These are phyloP conservation scores for Psilocybe sp. DNA, from an alignment of 768 basidiomycete species.

Conservation along the genomic window DNA sequence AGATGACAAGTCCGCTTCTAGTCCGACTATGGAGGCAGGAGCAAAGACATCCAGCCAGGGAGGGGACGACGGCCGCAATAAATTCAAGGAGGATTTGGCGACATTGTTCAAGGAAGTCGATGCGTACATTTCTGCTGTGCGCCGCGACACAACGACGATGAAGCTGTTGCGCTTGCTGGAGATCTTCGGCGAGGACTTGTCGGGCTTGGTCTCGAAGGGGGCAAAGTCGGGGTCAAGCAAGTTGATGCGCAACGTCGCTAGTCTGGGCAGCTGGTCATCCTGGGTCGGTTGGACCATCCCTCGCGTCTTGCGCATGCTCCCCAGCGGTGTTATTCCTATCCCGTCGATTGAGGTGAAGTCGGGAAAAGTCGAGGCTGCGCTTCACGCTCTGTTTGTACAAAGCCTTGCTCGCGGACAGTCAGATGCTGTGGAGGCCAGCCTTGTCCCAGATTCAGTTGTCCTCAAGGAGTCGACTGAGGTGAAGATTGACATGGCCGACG, in stretches of 20 bases:
- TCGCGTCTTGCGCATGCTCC: slow-evolving; percentile 25
- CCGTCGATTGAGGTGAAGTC: slow-evolving; percentile 37
- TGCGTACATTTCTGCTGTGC: slow-evolving; percentile 15
- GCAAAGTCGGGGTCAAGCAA: background rate
- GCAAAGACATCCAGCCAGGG: background rate
- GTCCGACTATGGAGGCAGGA: background rate
- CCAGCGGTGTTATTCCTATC: slow-evolving; percentile 26
- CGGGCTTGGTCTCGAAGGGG: slow-evolving; percentile 8
- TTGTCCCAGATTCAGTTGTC: slow-evolving; percentile 32
- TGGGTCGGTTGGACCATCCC: slow-evolving; percentile 34
- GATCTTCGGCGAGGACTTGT: slow-evolving; percentile 10
- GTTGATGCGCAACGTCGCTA: slow-evolving; percentile 5
- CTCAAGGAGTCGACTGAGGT: slow-evolving; percentile 35
- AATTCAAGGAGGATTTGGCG: slow-evolving; percentile 14
- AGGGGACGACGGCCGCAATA: slow-evolving; percentile 8
- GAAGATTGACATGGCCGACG: slow-evolving; percentile 26
- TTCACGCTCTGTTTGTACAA: slow-evolving; percentile 30
- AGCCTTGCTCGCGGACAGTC: slow-evolving; percentile 15
- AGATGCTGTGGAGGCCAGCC: slow-evolving; percentile 20
- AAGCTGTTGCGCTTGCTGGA: slow-evolving; percentile 16
- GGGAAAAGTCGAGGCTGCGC: slow-evolving; percentile 25
- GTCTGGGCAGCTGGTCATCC: slow-evolving; percentile 20
- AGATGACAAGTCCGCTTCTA: no score
- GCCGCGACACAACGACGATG: slow-evolving; percentile 22
- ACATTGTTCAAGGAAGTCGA: slow-evolving; percentile 15